These are phyloP conservation scores for Paratinospora sagittata DNA, from an alignment of 164 flowering plant genomes.

Conservation along the genomic window DNA sequence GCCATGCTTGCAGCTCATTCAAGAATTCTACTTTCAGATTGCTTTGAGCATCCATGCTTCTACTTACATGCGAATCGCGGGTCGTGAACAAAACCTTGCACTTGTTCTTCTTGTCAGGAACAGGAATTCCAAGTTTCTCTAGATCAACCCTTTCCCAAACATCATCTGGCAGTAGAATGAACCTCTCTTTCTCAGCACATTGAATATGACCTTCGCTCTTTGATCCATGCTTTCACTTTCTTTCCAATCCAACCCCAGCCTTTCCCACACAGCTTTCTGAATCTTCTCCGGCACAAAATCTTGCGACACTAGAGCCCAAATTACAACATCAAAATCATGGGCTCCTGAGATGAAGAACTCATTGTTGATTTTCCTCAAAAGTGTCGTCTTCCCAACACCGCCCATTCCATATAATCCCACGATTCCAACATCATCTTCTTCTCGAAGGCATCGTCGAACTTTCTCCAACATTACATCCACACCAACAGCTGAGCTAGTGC, in stretches of 20 bases:
- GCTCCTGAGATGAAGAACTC: not conserved
- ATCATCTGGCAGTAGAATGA: constrained; percentile 30
- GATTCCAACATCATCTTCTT: constrained; percentile 13
- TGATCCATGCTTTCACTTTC: not conserved
- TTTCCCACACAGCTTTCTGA: not conserved
- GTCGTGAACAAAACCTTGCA: constrained; percentile 31
- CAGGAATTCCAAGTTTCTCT: constrained; percentile 24
- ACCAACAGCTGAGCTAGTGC: not conserved
- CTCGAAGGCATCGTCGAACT: not conserved
- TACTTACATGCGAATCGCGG: constrained; percentile 19
- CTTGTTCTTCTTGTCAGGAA: constrained; percentile 15
- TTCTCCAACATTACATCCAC: not conserved
- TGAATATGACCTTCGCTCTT: not conserved
- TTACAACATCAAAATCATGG: constrained; percentile 15
- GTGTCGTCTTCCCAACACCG: constrained; percentile 24
- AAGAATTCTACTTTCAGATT: constrained; percentile 24
- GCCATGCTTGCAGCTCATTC: constrained; percentile 22
- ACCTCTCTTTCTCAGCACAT: constrained; percentile 13
- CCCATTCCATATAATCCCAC: constrained; percentile 17
- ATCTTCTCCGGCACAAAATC: not conserved
- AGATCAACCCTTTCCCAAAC: constrained; percentile 29
- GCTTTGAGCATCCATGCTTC: constrained; percentile 25
- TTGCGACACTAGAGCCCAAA: constrained; percentile 12
- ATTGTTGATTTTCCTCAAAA: constrained; percentile 16
- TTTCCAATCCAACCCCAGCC: not conserved